Evolutionary conservation across 768 basidiomycete species (phyloP).

Genomic region (Calocybe gangraenosa): DNA sequence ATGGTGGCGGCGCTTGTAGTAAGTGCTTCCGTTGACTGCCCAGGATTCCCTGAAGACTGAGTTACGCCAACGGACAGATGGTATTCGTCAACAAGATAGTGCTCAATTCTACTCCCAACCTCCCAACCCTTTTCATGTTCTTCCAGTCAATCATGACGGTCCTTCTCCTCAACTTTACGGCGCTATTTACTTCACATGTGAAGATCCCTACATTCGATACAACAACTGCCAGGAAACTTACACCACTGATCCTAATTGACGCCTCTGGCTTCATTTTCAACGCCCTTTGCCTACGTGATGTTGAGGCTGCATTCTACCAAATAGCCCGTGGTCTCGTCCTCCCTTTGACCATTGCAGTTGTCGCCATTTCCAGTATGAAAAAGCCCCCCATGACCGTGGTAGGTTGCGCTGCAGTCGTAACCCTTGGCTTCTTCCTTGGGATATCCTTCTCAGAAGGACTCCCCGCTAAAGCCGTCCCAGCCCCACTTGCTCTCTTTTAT

Average conservation of each 20-base stretch:
- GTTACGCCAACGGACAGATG: too few species aligned
- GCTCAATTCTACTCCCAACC: conserved; percentile 24
- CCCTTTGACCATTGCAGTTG: conserved; percentile 72
- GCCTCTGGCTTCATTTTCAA: conserved; percentile 29
- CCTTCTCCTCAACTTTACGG: conserved; percentile 20
- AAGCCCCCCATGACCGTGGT: conserved; percentile 59
- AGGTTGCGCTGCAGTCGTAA: conserved; percentile 66
- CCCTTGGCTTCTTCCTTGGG: conserved; percentile 68
- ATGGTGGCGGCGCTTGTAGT: conserved; percentile 67
- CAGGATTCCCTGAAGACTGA: background rate
- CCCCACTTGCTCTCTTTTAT: conserved; percentile 58
- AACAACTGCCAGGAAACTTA: conserved; percentile 16
- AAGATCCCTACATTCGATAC: conserved; percentile 20
- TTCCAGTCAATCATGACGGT: conserved; percentile 27
- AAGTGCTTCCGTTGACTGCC: conserved; percentile 22
- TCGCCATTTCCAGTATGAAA: conserved; percentile 54
- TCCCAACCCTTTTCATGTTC: conserved; percentile 25
- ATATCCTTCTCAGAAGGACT: conserved; percentile 30
- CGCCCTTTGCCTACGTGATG: conserved; percentile 33
- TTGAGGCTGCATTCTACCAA: conserved; percentile 78
- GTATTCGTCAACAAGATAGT: conserved; percentile 54
- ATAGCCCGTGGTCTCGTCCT: conserved; percentile 78
- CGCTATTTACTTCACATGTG: conserved; percentile 20
- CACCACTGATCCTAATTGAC: conserved; percentile 32
- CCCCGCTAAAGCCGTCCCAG: conserved; percentile 47